These are phyloP conservation scores for Boletus barrowsii DNA, from an alignment of 768 basidiomycete genomes.

Conservation along the genomic window DNA sequence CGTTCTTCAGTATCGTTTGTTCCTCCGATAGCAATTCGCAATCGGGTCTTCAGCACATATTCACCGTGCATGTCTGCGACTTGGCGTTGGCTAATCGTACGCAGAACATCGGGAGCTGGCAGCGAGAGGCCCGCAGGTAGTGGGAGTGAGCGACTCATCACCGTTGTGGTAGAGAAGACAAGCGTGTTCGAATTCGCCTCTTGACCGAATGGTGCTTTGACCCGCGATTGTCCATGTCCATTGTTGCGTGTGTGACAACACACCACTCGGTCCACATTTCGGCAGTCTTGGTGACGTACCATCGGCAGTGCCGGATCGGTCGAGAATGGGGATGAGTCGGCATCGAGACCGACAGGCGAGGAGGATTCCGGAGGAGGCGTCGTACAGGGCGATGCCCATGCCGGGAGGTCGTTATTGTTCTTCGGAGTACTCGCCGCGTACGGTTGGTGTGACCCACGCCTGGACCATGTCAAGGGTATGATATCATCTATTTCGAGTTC, in stretches of 20 bases:
- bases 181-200: background rate
- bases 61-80: slow-evolving; percentile 1
- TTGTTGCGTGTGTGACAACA: background rate
- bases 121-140: background rate
- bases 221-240: background rate
- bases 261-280: background rate
- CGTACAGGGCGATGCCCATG: slow-evolving; percentile 3
- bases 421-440: slow-evolving; percentile 4
- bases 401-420: background rate
- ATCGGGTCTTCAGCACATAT: slow-evolving; percentile 3
- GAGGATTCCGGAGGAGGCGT: slow-evolving; percentile 22
- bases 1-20: background rate
- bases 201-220: background rate
- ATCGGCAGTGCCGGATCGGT: background rate
- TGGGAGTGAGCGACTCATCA: background rate
- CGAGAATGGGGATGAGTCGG: background rate
- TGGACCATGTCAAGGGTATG: background rate
- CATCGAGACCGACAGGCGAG: slow-evolving; percentile 9
- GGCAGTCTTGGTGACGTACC: background rate
- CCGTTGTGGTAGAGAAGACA: background rate
- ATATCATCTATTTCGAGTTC: background rate
- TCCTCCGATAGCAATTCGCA: background rate
- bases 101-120: background rate
- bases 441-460: background rate
- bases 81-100: background rate